Base-by-base conservation (phyloP, 129 eudicot species). In the Smallanthus sonchifolius region DNA sequence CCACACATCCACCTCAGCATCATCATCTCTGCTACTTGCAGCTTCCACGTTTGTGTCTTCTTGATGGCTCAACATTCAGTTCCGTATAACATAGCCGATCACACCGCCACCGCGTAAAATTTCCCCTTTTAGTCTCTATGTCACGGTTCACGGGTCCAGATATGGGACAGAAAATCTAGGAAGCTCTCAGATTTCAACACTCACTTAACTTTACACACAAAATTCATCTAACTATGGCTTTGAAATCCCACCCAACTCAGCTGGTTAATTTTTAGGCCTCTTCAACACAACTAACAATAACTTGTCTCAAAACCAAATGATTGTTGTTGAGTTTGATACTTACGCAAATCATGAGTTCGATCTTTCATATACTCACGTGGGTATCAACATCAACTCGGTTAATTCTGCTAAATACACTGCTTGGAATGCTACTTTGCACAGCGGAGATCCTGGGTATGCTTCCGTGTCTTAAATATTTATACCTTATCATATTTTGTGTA, bases 351-450 rank as follows among this genome's bases (percentile, higher is more conserved):
- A 24, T 0, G 30, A 24, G 30, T 24, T 48, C 19, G 73, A 75
- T 51, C 80, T 73, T 7, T 67, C 73, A 5, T 24, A 0, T 52
- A 5, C 2, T 20, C 80, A 75, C 24, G 73, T 51, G 56, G 73
- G 80, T 65, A 75, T 75, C 52, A 75, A 75, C 66, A 36, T 19
- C 32, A 75, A 75, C 44, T 75, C 73, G 0, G 11, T 65, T 8
- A 0, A 0, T 36, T 75, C 73, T 0, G 44, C 34, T 51, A 24
- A 20, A 14, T 47, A 19, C 47, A 48, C 44, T 8, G 14, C 66
- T 59, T 78, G 82, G 82, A 78, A 70, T 48, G 65, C 62, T 60
- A 78, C 44, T 48, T 19, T 36, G 57, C 71, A 70, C 52, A 34
- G 70, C 3, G 69, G 69, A 45, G 62, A 77, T 68, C 2, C 36